Evolutionary conservation across 2,329 filamentous ascomycete species (phyloP), one percentile per base, ranked within the genome.

Genomic region (Fusarium dlaminii): DNA sequence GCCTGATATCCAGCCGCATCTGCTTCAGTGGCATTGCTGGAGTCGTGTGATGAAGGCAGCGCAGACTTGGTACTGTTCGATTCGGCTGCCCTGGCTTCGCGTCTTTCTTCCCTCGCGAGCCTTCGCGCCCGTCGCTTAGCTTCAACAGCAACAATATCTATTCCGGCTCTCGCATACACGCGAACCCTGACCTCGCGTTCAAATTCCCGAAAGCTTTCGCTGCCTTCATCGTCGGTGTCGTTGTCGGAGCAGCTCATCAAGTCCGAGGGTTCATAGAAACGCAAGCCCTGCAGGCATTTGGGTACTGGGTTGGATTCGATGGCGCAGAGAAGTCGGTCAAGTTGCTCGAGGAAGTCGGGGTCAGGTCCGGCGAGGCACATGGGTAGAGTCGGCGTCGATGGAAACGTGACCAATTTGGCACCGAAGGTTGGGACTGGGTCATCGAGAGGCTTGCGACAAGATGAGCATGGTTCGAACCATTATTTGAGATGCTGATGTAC

Each of bases 1-100:
- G 18, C 13, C 13, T 27, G 49, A 4, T 11, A 0, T 0, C 0
- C 13, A 5, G 0, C n/a, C 0, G 0, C 10, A 13, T 27, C 6
- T 11, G 8, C n/a, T 22, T 27, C 17, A 37, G 13, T 22, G 2
- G n/a, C 4, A 20, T 52, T 6, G 13, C 18, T 22, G 9, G n/a
- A 12, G 6, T 27, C 32, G 12, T 15, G 13, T 5, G 15, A 24
- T 18, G 48, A 13, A 0, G 9, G 14, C 5, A 34, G 48, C 46
- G 22, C 22, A 14, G 48, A 10, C 1, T 51, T 13, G 11, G 30
- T 20, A 4, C 3, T 3, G 11, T 24, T 24, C 30, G 11, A 34
- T 34, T 14, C 8, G 30, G 30, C 22, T 8, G 48, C 48, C 11
- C 30, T 51, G 22, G 30, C 30, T 51, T 24, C 3, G 11, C 7